phyloP scores from a whole-genome alignment of 768 basidiomycete species.

The Xerocomellus intermedius region DNA sequence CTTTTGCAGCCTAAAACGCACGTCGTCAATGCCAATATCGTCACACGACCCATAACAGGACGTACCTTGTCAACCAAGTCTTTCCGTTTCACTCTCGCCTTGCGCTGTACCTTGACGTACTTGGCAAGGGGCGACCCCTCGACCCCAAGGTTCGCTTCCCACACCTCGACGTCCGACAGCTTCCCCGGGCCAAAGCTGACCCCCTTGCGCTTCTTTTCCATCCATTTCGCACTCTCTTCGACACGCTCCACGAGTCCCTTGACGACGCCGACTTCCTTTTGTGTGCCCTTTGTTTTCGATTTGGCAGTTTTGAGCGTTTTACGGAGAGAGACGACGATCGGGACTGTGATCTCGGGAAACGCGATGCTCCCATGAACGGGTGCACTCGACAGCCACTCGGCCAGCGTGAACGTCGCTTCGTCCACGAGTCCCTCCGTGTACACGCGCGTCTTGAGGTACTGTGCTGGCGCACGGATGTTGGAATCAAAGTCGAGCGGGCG shows the following conservation, averaged over 20 bases:
- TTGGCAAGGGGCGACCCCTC: constrained; percentile 77
- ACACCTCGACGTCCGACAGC: constrained; percentile 64
- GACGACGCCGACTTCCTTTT: constrained; percentile 60
- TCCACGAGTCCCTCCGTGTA: constrained; percentile 82
- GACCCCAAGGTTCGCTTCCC: constrained; percentile 62
- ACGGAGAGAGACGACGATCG: constrained; percentile 68
- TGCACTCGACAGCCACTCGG: constrained; percentile 74
- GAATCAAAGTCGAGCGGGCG: constrained; percentile 88
- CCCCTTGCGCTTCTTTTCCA: constrained; percentile 64
- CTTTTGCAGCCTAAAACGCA: constrained; percentile 59
- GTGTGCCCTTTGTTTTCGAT: constrained; percentile 32
- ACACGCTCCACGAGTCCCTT: constrained; percentile 84
- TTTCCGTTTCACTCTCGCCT: constrained; percentile 72
- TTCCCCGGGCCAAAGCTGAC: constrained; percentile 77
- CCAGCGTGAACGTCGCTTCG: constrained; percentile 74
- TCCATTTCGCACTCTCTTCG: constrained; percentile 81
- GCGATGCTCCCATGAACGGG: constrained; percentile 82
- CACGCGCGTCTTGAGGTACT: constrained; percentile 85
- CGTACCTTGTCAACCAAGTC: constrained; percentile 73
- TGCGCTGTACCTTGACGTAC: constrained; percentile 78
- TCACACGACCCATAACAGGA: not conserved
- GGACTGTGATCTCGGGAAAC: constrained; percentile 90
- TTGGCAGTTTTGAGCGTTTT: constrained; percentile 68
- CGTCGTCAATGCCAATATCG: constrained; percentile 10
- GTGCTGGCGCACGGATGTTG: constrained; percentile 80